Evolutionary conservation across 257 asterid species (phyloP), one percentile per base, ranked within the genome.

Genomic region (Perilla frutescens): DNA sequence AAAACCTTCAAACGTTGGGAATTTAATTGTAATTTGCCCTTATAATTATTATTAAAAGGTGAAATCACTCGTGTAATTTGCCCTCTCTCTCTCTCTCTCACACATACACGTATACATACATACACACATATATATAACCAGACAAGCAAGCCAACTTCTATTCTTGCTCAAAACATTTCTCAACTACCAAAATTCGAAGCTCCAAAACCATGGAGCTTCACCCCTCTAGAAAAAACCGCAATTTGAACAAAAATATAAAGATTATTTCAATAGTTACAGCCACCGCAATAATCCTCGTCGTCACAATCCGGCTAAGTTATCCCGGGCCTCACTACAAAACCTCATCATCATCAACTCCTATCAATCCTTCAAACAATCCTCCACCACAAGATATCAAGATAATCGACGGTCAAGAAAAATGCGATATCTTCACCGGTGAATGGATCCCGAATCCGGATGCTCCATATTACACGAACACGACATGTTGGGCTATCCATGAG

Each of bases 381-480:
- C 9, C 73, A 2, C 53, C 72, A 1, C 53, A 74, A 9, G 68
- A 79, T 20, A 71, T 66, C 15, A 62, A 50, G 37, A 59, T 72
- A 32, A 20, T 48, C 1, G 70, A 68, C n/a, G 68, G 11, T 0
- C 43, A 32, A 2, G 83, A 62, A 0, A 45, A 47, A 1, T 85
- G 96, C 55, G 88, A 89, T 58, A 54, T 87, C 2, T 85, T 71
- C 50, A 73, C 59, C 0, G 96, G 96, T 0, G 91, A 89, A 36
- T 89, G 96, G 96, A 53, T 87, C 2, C 90, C 87, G 4, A 73
- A 87, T 51, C 83, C 84, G 58, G 80, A 72, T 4, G 93, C 84
- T 3, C 91, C 96, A 9, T 84, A 84, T 3, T 89, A 89, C 78
- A 89, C 93, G 3, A 87, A 89, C 63, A 31, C 11, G 63, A 80